These are phyloP conservation scores for Plectosphaerella plurivora DNA, from an alignment of 2,329 filamentous ascomycete genomes.

Conservation along the genomic window DNA sequence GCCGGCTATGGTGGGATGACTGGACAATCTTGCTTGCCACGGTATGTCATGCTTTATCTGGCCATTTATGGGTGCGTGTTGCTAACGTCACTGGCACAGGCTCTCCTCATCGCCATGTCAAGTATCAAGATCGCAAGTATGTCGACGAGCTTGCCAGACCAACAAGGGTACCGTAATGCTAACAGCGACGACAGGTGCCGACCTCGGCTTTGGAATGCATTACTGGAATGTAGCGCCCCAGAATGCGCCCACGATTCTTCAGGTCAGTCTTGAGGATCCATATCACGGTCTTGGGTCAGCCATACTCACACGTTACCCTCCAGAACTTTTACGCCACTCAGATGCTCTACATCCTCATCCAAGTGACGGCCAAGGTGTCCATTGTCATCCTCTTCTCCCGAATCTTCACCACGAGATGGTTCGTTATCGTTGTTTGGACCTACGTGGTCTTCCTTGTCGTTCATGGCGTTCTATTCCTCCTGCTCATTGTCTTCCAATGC, in stretches of 20 bases:
- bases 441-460: constrained; percentile 7
- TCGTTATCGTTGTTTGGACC: constrained; percentile 3
- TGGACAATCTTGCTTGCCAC: constrained; percentile 5
- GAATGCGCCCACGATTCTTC: constrained; percentile 5
- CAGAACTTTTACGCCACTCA: constrained; percentile 14
- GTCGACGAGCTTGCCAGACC: not conserved
- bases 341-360: constrained; percentile 17
- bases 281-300: not conserved
- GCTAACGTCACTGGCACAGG: not conserved
- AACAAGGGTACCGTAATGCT: not conserved
- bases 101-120: constrained; percentile 1
- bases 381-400: constrained; percentile 17
- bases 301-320: not conserved
- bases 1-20: constrained; percentile 10
- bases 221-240: constrained; percentile 15
- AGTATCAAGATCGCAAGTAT: constrained; percentile 1
- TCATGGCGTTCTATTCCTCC: constrained; percentile 12
- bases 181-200: not conserved
- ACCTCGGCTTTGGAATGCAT: constrained; percentile 14
- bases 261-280: not conserved
- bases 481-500: constrained; percentile 15
- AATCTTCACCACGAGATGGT: constrained; percentile 10
- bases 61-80: accelerated
- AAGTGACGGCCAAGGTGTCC: constrained; percentile 16
- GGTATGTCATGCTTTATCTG: not conserved